phyloP scores from a whole-genome alignment of 805 yeast genomes.

The Candida patagonica region DNA sequence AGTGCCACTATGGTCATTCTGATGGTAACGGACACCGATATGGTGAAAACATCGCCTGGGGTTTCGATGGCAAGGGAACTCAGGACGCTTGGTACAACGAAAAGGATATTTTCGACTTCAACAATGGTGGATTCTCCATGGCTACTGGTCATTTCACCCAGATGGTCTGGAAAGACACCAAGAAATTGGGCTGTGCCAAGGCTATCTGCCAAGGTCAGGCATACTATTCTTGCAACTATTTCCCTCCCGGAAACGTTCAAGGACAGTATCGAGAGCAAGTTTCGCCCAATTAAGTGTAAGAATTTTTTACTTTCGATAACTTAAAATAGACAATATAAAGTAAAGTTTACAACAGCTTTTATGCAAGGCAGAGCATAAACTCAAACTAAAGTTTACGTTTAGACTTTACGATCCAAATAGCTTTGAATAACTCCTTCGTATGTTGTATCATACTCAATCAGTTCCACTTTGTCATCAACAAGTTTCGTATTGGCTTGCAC shows the following conservation, averaged over 20 bases:
- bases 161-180: conserved; percentile 59
- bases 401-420: conserved; percentile 51
- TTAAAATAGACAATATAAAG: background rate
- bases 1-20: conserved; percentile 56
- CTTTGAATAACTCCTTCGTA: conserved; percentile 72
- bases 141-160: conserved; percentile 77
- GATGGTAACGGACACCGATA: conserved; percentile 52
- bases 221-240: conserved; percentile 68
- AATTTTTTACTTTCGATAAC: too few species aligned
- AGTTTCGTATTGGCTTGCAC: conserved; percentile 70
- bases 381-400: too few species aligned
- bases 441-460: conserved; percentile 68
- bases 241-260: conserved; percentile 57
- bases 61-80: conserved; percentile 38
- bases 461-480: conserved; percentile 36
- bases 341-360: too few species aligned
- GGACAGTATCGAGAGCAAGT: conserved; percentile 21
- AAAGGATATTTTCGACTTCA: conserved; percentile 41
- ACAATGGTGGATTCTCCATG: conserved; percentile 31
- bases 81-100: conserved; percentile 74
- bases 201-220: conserved; percentile 48
- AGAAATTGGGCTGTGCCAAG: conserved; percentile 63
- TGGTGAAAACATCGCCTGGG: conserved; percentile 80
- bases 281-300: too few species aligned
- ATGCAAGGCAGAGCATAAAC: too few species aligned